Evolutionary conservation across 2,329 filamentous ascomycete genomes (phyloP), one percentile per base, ranked within the genome.

Genomic region (Trichoderma koningiopsis): DNA sequence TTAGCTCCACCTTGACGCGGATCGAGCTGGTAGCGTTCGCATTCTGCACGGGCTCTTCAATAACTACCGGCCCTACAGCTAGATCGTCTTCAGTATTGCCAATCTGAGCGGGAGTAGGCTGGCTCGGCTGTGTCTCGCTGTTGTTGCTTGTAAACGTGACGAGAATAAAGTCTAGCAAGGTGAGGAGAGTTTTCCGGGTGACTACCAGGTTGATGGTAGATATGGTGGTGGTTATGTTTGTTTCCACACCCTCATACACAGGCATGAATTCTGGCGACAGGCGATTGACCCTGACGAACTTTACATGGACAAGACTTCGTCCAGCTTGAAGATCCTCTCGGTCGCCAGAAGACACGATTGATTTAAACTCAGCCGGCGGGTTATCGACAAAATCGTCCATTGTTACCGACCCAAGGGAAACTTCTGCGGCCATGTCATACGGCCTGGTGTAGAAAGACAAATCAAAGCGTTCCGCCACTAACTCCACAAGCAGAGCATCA

Each of bases 201-300:
- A 99, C 94, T 40, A 99, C 89, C 27, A 99, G 80, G 77, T 98
- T 98, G 81, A 99, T 97, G 0, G 96, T 99, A 0, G 96, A 97
- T 14, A 99, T 90, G 0, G 90, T 89, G 1, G 96, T 91, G 71
- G 96, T 93, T 56, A 99, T 86, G 74, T 99, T 97, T 33, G 92
- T 97, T 72, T 96, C 94, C 68, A 98, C 91, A 1, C 94, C 94
- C 76, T 98, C 94, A 74, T 97, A 98, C 2, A 93, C 91, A 0
- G 91, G 89, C 85, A 94, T 90, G 75, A 98, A 97, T 76, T 99
- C 95, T 0, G 96, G 96, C 2, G 96, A 98, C 62, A 93, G 89
- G 37, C 88, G 91, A 75, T 96, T 97, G 70, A 98, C 93, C 77
- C 92, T 93, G 70, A 93, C 86, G 75, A 97, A 97, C 76, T 95